Base-by-base conservation (phyloP, 2,329 filamentous ascomycete genomes). In the Colletotrichum sidae region DNA sequence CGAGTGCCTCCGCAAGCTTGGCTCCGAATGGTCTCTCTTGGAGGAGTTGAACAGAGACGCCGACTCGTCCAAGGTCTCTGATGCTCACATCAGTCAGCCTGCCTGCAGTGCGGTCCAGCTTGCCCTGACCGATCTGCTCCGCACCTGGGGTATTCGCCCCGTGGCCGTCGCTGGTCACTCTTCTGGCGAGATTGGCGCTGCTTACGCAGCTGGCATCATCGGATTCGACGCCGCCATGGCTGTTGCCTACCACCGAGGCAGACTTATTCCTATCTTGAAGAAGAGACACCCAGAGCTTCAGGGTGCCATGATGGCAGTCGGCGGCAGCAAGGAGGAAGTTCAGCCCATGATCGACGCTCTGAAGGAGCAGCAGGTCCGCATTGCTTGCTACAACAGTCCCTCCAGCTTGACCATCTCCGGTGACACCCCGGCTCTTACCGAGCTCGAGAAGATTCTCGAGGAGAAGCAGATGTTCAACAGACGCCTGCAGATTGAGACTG, bases 291-390 rank as follows among this genome's bases (percentile, higher is more conserved):
- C 81, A 0, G 68, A 74, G 1, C 76, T 83, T 0, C 50, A 75
- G 8, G 86, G 86, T 0, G 75, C 80, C 10, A 88, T 88, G 86
- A 78, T 88, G 73, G 86, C 86, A 1, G 83, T 87, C 4, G 86
- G 83, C 2, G 78, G 78, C 3, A 79, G 75, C 44, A 77, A 80
- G 37, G 77, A 79, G 66, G 79, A 81, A 45, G 77, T 80, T 11
- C 78, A 78, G 67, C 73, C 74, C 74, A 76, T 12, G 85, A 86
- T 1, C 0, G 85, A 85, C 10, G 80, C 84, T 46, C 46, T 72
- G 10, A 66, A 65, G n/a, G 57, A 73, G 7, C 55, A 70, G n/a
- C 67, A 71, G 12, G 65, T 76, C 34, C 69, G 59, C 1, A 71
- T 77, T 10, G 76, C 76, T 1, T 85, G 84, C 69, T 79, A 83